Conservation (phyloP, 352 stramenopile genomes). For the Globisporangium mamillatum region DNA sequence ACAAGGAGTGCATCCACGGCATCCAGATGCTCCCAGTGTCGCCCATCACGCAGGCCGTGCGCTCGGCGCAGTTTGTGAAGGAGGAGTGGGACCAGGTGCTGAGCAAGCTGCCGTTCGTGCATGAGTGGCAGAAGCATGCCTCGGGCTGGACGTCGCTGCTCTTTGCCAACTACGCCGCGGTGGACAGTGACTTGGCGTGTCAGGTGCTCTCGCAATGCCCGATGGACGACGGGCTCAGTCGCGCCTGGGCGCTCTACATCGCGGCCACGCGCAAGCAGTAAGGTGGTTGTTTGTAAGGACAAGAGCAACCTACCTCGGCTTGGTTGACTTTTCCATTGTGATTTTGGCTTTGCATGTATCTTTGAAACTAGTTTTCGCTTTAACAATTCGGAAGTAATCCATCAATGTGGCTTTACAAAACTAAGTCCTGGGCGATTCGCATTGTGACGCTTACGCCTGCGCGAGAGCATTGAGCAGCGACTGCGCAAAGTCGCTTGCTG, state of each 20-base stretch:
- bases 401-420: not conserved
- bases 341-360: not conserved
- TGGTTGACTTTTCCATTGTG: not conserved
- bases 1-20: slow-evolving; percentile 73
- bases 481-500: slow-evolving; percentile 41
- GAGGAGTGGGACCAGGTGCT: slow-evolving; percentile 70
- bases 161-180: slow-evolving; percentile 52
- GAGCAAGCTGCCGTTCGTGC: slow-evolving; percentile 42
- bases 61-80: slow-evolving; percentile 36
- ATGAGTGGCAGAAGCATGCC: slow-evolving; percentile 43
- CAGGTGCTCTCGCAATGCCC: slow-evolving; percentile 38
- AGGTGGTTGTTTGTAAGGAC: not conserved
- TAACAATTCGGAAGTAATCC: not conserved
- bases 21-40: slow-evolving; percentile 77
- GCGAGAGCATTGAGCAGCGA: slow-evolving; percentile 42
- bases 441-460: not conserved
- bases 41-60: slow-evolving; percentile 44
- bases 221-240: slow-evolving; percentile 73
- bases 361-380: not conserved
- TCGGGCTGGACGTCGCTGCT: slow-evolving; percentile 61
- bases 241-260: slow-evolving; percentile 63
- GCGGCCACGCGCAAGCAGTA: slow-evolving; percentile 29
- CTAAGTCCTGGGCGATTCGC: not conserved
- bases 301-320: not conserved
- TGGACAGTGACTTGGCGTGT: slow-evolving; percentile 36